These are phyloP conservation scores for Colletotrichum godetiae DNA, from an alignment of 2,329 filamentous ascomycete genomes.

Conservation along the genomic window DNA sequence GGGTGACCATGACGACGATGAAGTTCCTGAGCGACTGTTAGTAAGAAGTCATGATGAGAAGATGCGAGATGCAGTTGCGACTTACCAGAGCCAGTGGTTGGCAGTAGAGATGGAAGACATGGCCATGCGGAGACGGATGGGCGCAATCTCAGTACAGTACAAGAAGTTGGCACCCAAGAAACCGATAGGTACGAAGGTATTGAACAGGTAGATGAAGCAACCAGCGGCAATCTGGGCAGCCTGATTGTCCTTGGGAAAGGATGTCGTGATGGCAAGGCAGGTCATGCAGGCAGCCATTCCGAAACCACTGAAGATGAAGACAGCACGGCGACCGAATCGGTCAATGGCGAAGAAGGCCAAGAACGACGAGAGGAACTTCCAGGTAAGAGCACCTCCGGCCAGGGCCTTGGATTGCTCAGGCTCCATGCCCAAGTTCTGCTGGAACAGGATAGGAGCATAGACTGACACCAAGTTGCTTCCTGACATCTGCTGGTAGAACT, in stretches of 20 bases:
- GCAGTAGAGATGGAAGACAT: constrained; percentile 68
- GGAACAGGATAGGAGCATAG: constrained; percentile 52
- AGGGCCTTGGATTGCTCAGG: constrained; percentile 53
- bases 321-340: constrained; percentile 58
- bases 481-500: constrained; percentile 55
- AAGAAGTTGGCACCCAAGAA: constrained; percentile 70
- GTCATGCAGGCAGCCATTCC: constrained; percentile 68
- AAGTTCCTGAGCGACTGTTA: constrained; percentile 47
- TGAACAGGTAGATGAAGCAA: constrained; percentile 69
- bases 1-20: constrained; percentile 56
- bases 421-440: constrained; percentile 53
- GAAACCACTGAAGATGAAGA: constrained; percentile 62
- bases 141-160: constrained; percentile 69
- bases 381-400: constrained; percentile 62
- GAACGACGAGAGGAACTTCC: constrained; percentile 65
- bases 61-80: background rate
- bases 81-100: constrained; percentile 60
- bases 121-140: constrained; percentile 60
- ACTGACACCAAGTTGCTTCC: constrained; percentile 49
- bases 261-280: constrained; percentile 63
- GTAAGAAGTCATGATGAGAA: background rate
- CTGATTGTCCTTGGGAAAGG: constrained; percentile 56
- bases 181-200: constrained; percentile 69
- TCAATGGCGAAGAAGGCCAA: constrained; percentile 62
- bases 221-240: constrained; percentile 62